Conservation (phyloP, 441 rosid genomes). For the Theobroma grandiflorum region DNA sequence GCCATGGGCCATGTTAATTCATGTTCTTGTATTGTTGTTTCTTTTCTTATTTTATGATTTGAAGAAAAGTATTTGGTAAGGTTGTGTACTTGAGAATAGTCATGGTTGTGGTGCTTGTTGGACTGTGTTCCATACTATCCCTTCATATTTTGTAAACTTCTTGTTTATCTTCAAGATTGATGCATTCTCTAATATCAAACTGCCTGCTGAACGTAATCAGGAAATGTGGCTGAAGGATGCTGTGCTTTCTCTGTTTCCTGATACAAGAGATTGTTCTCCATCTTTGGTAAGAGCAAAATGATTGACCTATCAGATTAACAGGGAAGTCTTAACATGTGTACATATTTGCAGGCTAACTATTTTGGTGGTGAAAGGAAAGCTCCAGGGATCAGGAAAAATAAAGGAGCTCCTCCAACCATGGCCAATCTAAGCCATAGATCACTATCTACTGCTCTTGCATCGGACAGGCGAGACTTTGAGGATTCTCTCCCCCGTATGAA, state of each 20-base stretch:
- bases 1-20: background rate
- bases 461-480: conserved; percentile 48
- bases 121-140: conserved; percentile 5
- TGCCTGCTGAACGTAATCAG: conserved; percentile 60
- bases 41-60: conserved; percentile 13
- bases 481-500: conserved; percentile 50
- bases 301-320: conserved; percentile 7
- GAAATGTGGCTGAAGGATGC: conserved; percentile 89
- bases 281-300: conserved; percentile 66
- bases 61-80: conserved; percentile 14
- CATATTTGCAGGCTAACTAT: conserved; percentile 65
- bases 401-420: conserved; percentile 40
- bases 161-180: conserved; percentile 35
- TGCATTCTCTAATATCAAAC: conserved; percentile 39
- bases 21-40: conserved; percentile 5
- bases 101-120: background rate
- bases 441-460: conserved; percentile 51
- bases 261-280: conserved; percentile 82
- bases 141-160: conserved; percentile 1
- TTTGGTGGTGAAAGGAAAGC: conserved; percentile 64
- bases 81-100: conserved; percentile 4
- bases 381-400: conserved; percentile 54
- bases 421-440: conserved; percentile 59
- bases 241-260: conserved; percentile 79
- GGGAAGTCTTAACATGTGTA: conserved; percentile 31